These are phyloP conservation scores for Paramecium tetraurelia DNA, from an alignment of 73 alveolate genomes.

Conservation along the genomic window DNA sequence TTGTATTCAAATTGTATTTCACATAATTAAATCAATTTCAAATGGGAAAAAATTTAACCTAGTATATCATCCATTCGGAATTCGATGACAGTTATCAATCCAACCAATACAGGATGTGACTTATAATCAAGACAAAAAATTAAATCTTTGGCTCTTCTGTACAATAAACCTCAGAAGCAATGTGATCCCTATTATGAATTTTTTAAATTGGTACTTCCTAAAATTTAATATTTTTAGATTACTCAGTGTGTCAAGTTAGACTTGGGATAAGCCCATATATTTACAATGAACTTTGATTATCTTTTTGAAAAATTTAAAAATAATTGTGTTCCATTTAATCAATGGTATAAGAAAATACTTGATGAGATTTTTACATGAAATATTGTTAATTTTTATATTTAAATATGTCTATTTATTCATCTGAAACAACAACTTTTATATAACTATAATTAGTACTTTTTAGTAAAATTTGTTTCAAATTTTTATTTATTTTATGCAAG, in stretches of 20 bases:
- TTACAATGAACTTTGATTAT: background rate
- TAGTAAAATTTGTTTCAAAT: too few relatives aligned
- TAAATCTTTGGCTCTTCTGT: background rate
- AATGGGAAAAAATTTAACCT: background rate
- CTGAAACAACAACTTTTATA: too few relatives aligned
- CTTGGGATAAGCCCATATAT: background rate
- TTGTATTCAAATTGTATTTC: background rate
- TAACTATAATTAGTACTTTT: too few relatives aligned
- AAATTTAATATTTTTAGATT: background rate
- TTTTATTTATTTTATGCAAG: too few relatives aligned
- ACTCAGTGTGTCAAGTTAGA: background rate
- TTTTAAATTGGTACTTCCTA: background rate
- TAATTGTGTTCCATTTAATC: background rate
- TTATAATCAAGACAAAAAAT: background rate
- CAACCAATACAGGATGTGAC: background rate
- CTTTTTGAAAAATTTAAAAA: background rate
- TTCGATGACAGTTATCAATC: background rate
- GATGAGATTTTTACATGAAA: background rate
- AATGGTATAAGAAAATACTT: background rate
- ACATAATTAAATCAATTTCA: background rate
- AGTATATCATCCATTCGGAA: background rate
- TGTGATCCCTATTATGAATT: slow-evolving; percentile 18
- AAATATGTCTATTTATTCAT: too few relatives aligned
- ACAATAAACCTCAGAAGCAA: background rate
- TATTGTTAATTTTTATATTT: too few relatives aligned